phyloP scores from a whole-genome alignment of 2,329 filamentous ascomycete genomes.

The Beauveria sp. region DNA sequence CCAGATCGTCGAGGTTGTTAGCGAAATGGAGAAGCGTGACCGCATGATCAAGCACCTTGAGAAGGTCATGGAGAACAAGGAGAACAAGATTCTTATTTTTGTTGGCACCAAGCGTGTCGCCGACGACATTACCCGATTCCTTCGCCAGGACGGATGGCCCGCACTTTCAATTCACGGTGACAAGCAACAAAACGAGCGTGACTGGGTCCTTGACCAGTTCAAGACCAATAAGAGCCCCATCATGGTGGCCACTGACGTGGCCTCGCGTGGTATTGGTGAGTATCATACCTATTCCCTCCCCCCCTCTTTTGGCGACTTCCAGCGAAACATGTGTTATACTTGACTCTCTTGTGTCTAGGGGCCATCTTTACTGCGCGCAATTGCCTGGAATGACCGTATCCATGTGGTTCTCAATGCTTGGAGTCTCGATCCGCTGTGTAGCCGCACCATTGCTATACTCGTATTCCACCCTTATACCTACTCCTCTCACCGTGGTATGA shows the following conservation, averaged over 20 bases:
- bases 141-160: conserved; percentile 96
- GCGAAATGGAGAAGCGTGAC: conserved; percentile 95
- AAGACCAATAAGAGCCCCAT: conserved; percentile 99
- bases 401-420: conserved; percentile 70
- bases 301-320: conserved; percentile 43
- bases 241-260: conserved; percentile 99
- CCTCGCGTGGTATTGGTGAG: conserved; percentile 99
- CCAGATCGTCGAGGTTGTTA: conserved; percentile 93
- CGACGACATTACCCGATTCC: conserved; percentile 94
- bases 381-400: conserved; percentile 83
- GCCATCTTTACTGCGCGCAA: conserved; percentile 82
- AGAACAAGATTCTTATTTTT: conserved; percentile 94
- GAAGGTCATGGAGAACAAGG: conserved; percentile 94
- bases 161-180: conserved; percentile 97
- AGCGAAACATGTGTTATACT: conserved; percentile 61
- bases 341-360: conserved; percentile 83
- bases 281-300: conserved; percentile 50
- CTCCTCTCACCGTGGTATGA: conserved; percentile 56
- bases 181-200: conserved; percentile 98
- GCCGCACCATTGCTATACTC: conserved; percentile 56
- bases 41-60: conserved; percentile 96
- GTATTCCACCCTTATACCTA: conserved; percentile 66
- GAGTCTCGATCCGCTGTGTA: conserved; percentile 80
- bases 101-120: conserved; percentile 90
- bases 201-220: conserved; percentile 99